Conservation (phyloP, 495 filamentous ascomycete genomes). For the Podospora fimiseda region DNA sequence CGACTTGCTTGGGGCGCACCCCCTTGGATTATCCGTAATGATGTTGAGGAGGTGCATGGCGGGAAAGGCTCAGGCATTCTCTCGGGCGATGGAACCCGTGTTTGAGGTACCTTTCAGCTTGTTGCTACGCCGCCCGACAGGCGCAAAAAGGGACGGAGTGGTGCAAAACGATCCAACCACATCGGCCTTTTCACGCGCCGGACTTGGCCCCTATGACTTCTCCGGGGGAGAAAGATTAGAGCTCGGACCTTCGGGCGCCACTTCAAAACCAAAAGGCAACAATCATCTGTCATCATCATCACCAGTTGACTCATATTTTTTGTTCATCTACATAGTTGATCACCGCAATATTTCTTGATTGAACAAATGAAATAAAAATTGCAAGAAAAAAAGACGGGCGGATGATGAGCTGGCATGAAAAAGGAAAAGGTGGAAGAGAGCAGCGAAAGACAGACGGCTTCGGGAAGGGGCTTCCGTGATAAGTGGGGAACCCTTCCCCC, state of each 20-base stretch:
- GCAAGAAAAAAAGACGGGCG: no score
- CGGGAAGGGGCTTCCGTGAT: neutral
- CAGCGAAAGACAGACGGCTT: neutral
- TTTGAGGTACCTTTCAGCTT: neutral
- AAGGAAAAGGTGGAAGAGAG: neutral
- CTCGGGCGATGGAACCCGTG: neutral
- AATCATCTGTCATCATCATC: no score
- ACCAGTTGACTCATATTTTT: neutral
- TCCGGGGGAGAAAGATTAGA: neutral
- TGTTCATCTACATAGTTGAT: no score
- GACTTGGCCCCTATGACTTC: neutral
- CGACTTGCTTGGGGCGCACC: no score
- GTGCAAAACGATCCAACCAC: neutral
- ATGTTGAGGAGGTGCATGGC: neutral
- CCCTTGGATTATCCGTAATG: neutral
- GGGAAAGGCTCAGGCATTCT: neutral
- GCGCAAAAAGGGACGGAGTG: neutral
- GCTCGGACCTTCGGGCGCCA: neutral
- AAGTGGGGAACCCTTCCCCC: neutral
- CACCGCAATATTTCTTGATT: neutral
- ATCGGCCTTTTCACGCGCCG: neutral
- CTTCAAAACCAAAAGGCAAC: no score
- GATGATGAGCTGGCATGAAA: neutral
- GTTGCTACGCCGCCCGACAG: neutral
- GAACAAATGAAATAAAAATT: neutral